Base-by-base conservation (phyloP, 2,329 filamentous ascomycete genomes). In the Ceratocystis destructans region DNA sequence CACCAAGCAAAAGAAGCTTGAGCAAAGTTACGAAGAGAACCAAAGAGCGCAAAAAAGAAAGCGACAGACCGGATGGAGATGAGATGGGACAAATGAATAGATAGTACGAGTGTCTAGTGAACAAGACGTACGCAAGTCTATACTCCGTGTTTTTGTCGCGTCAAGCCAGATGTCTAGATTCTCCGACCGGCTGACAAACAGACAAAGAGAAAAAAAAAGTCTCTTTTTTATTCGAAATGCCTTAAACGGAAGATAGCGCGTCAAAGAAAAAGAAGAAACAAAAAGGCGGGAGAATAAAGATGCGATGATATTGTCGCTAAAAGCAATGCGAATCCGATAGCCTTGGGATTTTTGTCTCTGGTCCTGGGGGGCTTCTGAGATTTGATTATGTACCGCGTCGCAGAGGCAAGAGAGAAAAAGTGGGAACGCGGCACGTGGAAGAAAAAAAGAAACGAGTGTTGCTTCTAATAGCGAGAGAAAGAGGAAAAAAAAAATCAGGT, bases 371-470 rank as follows among this genome's bases (percentile, higher is more conserved):
- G 50, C 7, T 53, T 53, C 22, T 53, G 48, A n/a, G 48, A 53
- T 12, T 53, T 53, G 50, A 55, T 55, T 55, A 55, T 55, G 50
- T 55, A 55, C 50, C 50, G 50, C 50, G 50, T 55, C 50, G 50
- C 50, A 55, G 50, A 55, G 50, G 12, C 22, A 22, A 15, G 50
- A 55, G 22, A 55, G 28, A 22, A 55, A 55, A 55, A 55, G 50
- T 55, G 50, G 50, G 50, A 15, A 55, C 50, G 50, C 50, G 28
- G 50, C 50, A 55, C 20, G 50, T 55, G 50, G 31, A 45, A 48
- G 33, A 64, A 45, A 53, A 64, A 64, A 57, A 3, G 15, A 57
- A 44, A 64, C 63, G 37, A 64, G 63, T 48, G 63, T 37, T 45
- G 57, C 44, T 25, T 37, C 41, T 44, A 41, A 53, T n/a, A 33